phyloP scores from a whole-genome alignment of 768 basidiomycete species.

The Kwoniella heveanensis region DNA sequence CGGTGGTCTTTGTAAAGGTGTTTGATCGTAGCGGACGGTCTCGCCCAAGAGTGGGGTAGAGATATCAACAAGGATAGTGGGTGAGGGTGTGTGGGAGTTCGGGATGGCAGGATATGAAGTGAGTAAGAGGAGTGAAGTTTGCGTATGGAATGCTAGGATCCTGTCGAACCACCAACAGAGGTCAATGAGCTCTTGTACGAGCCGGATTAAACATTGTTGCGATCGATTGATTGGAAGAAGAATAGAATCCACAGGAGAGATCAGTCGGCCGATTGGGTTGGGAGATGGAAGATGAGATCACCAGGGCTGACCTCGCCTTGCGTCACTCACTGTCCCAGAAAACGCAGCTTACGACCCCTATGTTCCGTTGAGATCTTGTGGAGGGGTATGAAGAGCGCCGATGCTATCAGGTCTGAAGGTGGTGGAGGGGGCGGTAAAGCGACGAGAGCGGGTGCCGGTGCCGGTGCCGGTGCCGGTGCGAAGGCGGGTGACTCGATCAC shows the following conservation, averaged over 20 bases:
- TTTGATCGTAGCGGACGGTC: not conserved
- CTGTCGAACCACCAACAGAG: slow-evolving; percentile 14
- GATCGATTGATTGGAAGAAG: too few relatives aligned
- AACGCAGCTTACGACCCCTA: slow-evolving; percentile 35
- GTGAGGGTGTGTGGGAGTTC: not conserved
- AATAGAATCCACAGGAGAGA: too few relatives aligned
- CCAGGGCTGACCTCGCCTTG: too few relatives aligned
- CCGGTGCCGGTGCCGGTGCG: too few relatives aligned
- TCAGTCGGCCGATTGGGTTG: too few relatives aligned
- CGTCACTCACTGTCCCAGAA: slow-evolving; percentile 41
- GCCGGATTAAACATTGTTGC: too few relatives aligned
- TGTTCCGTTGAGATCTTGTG: slow-evolving; percentile 11
- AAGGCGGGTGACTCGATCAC: not conserved
- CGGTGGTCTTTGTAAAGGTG: not conserved
- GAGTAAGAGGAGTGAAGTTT: slow-evolving; percentile 28
- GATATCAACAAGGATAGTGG: slow-evolving; percentile 37
- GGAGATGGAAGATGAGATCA: too few relatives aligned
- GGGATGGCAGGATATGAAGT: slow-evolving; percentile 9
- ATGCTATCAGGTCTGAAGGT: slow-evolving; percentile 29
- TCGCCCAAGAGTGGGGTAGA: slow-evolving; percentile 35
- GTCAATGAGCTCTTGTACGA: too few relatives aligned
- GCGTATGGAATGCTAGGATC: slow-evolving; percentile 35
- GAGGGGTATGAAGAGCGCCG: slow-evolving; percentile 36
- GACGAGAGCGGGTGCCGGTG: slow-evolving; percentile 1
- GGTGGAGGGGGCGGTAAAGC: slow-evolving; percentile 26